Conservation (phyloP, 352 stramenopile genomes). For the Globisporangium rhizosaccharum region DNA sequence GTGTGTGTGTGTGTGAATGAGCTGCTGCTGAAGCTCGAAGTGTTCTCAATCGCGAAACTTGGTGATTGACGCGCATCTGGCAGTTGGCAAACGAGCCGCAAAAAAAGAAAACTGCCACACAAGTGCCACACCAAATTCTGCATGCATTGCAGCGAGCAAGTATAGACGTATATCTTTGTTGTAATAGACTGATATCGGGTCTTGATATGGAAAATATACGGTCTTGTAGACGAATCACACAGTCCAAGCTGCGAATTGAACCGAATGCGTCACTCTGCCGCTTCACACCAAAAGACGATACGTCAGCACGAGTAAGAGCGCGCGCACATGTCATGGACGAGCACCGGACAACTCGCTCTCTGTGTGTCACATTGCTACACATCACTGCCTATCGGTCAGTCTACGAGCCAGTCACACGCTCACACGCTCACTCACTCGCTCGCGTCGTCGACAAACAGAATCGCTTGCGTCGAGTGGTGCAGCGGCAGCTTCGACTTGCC, state of each 20-base stretch:
- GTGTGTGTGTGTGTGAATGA: background rate
- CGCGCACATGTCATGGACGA: background rate
- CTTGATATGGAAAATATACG: background rate
- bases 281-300: background rate
- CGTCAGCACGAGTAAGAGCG: background rate
- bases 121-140: background rate
- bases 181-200: background rate
- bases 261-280: background rate
- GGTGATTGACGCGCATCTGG: slow-evolving; percentile 1
- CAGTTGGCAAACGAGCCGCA: background rate
- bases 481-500: slow-evolving; percentile 32
- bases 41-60: background rate
- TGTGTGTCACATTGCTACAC: background rate
- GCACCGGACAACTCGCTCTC: background rate
- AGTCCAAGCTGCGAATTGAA: background rate
- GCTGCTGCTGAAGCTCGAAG: background rate
- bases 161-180: background rate
- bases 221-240: background rate
- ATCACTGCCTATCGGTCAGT: background rate
- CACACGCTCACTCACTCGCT: slow-evolving; percentile 61
- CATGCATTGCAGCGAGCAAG: background rate
- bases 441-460: slow-evolving; percentile 69
- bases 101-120: background rate
- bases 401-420: slow-evolving; percentile 30
- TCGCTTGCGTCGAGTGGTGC: slow-evolving; percentile 39